Base-by-base conservation (phyloP, 345 rosid species). In the Carallia brachiata region DNA sequence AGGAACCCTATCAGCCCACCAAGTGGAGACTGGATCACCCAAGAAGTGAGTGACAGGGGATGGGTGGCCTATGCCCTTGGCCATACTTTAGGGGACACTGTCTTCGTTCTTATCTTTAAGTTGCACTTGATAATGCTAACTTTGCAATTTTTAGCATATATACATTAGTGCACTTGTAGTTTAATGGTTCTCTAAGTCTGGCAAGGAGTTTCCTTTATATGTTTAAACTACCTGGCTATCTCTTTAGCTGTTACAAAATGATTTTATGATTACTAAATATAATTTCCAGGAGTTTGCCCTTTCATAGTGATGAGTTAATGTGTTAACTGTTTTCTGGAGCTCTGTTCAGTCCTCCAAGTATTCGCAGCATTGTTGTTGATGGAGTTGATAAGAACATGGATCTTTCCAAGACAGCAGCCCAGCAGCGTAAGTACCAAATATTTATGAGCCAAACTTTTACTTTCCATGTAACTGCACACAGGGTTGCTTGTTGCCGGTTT, bases 21-120 rank as follows among this genome's bases (percentile, higher is more conserved):
- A 74, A 80, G 76, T 36, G 37, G 81, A 84, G 67, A 70, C 77
- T 63, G 54, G 50, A 54, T 74, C 77, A 54, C 77, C 81, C 28
- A 80, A 86, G 76, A 85, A 84, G 96, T 81, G 75, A 73, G 90
- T 71, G 23, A 28, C 36, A 58, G 37, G 27, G 47, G 55, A 2
- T 10, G 54, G 27, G 39, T 32, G 67, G 50, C 17, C 58, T 62
- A 7, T 77, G 31, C 69, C 39, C 65, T 47, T 52, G 7, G 23
- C 27, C 66, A 23, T 73, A 36, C 36, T 10, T 56, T 57, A 19
- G 28, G 65, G 53, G 19, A 47, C 15, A 31, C 56, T 4, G 7
- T 54, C 15, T 23, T 3, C 17, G 2, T 15, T 56, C 60, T 44
- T 44, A 40, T 30, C 31, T 17, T 27, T 66, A 1, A 52, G 54